Evolutionary conservation across 108 stramenopile genomes (phyloP).

Genomic region (Aureococcus anophagefferens): DNA sequence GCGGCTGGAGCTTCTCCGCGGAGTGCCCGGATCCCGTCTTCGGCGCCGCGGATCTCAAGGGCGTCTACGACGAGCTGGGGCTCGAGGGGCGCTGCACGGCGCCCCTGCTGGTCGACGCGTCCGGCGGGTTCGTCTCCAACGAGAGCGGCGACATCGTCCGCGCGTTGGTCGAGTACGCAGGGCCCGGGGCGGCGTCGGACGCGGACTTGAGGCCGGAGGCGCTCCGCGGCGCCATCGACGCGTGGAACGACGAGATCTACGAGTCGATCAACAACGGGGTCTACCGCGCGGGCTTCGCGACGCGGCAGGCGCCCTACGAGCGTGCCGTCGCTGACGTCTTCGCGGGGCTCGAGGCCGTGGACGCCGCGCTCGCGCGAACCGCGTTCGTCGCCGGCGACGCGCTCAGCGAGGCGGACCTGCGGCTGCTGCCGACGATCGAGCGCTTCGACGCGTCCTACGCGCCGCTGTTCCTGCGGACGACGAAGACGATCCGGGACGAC

Average conservation of each 20-base stretch:
- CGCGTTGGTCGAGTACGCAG: background rate
- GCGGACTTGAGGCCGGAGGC: slow-evolving; percentile 5
- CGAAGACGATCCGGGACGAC: slow-evolving; percentile 8
- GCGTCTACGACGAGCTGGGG: background rate
- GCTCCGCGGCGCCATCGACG: slow-evolving; percentile 4
- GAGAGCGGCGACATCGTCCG: slow-evolving; percentile 16
- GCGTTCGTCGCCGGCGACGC: slow-evolving; percentile 80
- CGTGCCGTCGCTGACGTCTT: background rate
- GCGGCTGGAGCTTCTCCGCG: background rate
- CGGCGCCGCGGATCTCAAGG: background rate
- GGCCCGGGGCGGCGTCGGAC: background rate
- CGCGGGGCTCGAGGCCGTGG: background rate
- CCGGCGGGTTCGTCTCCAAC: slow-evolving; percentile 2
- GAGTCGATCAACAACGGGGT: slow-evolving; percentile 42
- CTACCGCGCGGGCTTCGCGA: slow-evolving; percentile 45
- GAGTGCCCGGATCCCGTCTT: background rate
- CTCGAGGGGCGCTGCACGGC: background rate
- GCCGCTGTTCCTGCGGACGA: slow-evolving; percentile 49
- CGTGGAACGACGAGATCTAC: slow-evolving; percentile 17
- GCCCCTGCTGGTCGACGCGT: slow-evolving; percentile 1
- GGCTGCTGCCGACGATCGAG: slow-evolving; percentile 67
- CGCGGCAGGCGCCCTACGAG: slow-evolving; percentile 24
- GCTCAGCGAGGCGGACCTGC: slow-evolving; percentile 73
- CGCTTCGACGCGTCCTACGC: slow-evolving; percentile 69
- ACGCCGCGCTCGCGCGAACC: background rate